Base-by-base conservation (phyloP, 768 basidiomycete species). In the Rossbeevera mucosa region DNA sequence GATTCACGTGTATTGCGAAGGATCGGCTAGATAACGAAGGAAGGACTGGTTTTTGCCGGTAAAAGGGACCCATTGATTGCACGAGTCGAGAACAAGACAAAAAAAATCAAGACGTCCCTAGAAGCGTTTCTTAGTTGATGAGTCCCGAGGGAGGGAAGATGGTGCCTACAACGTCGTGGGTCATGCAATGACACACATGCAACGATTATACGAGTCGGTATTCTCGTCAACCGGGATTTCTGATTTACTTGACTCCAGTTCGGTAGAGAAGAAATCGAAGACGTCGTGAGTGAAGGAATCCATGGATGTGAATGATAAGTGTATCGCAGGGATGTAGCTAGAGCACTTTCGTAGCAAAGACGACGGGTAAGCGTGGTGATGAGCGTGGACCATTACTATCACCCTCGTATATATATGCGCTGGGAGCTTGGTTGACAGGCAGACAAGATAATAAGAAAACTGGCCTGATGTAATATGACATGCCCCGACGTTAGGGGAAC, bases 151-250 rank as follows among this genome's bases (percentile, higher is more conserved):
- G 9, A 44, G 18, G 41, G 25, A 44, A 30, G 20, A 38, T 38
- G 36, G n/a, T 21, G 24, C 63, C 49, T 33, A 67, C 65, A 33
- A 36, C 25, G 16, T 6, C n/a, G 14, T 29, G 22, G 42, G 11
- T 62, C 61, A 66, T 52, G 43, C 53, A 18, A 65, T 45, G 31
- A 62, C 57, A 21, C n/a, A n/a, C n/a, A n/a, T n/a, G 3, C 18
- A 18, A 49, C 12, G 20, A 46, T 33, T 47, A 12, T 9, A 41
- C 51, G 42, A 40, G 20, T n/a, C 26, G 24, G 18, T 33, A 33
- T 12, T 11, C 18, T 59, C 18, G 53, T 62, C 44, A 8, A 50
- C 54, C 7, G 61, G 64, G 22, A 59, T 50, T 44, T 58, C 49
- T 3, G 56, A 45, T 13, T 5, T 30, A 5, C 30, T 44, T 21